A percentile compares a stretch with the other conserved stretches of the same genome.
Evolutionary conservation across 2,329 filamentous ascomycete genomes (phyloP).

Genomic region (Fusarium goolgardi): DNA sequence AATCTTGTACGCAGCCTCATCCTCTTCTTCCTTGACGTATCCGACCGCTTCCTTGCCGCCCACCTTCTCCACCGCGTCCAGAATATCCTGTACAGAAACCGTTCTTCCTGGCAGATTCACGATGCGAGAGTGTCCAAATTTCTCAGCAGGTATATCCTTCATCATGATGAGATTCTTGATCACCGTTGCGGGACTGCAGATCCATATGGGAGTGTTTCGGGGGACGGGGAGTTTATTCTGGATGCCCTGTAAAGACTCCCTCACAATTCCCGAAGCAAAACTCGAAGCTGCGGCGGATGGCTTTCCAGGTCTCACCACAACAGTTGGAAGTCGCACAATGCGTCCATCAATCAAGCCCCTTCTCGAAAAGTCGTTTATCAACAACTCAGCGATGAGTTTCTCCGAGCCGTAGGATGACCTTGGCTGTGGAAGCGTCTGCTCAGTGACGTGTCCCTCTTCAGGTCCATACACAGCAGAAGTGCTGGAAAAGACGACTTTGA

Average conservation of each 20-base stretch:
- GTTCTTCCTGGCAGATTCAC: conserved; percentile 65
- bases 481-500: conserved; percentile 68
- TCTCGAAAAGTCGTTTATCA: conserved; percentile 54
- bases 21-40: conserved; percentile 60
- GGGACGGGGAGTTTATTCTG: conserved; percentile 61
- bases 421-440: conserved; percentile 55
- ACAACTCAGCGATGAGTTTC: conserved; percentile 69
- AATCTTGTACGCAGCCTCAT: conserved; percentile 60
- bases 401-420: conserved; percentile 71
- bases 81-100: conserved; percentile 64
- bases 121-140: conserved; percentile 55
- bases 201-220: conserved; percentile 60
- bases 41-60: conserved; percentile 58
- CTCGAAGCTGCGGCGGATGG: conserved; percentile 71
- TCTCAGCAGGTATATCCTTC: conserved; percentile 55
- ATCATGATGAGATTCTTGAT: conserved; percentile 61
- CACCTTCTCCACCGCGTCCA: conserved; percentile 62
- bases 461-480: conserved; percentile 69
- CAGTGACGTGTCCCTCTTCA: conserved; percentile 27
- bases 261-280: conserved; percentile 71
- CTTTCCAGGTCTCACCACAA: conserved; percentile 69
- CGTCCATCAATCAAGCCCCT: conserved; percentile 68
- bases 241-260: conserved; percentile 63
- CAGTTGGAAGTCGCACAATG: conserved; percentile 68
- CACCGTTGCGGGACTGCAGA: conserved; percentile 64